Base-by-base conservation (phyloP, 306 rosid species). In the Trifolium fragiferum region DNA sequence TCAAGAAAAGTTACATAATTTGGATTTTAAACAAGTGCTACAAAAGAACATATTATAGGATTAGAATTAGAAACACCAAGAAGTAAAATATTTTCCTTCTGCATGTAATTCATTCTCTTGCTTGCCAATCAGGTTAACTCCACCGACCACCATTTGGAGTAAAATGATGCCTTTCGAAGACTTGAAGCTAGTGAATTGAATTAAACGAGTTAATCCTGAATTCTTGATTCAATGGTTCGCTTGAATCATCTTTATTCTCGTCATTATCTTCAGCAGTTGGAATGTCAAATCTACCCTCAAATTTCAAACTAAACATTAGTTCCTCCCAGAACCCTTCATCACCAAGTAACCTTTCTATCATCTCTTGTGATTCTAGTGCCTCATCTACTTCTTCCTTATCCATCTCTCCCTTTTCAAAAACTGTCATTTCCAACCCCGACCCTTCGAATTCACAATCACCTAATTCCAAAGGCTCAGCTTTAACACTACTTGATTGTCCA, bases 371-470 rank as follows among this genome's bases (percentile, higher is more conserved):
- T 58, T 23, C 64, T 58, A 58, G 35, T 23, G 37, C 33, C 37
- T 25, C 37, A 2, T n/a, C 10, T 23, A 21, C 10, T 21, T 57
- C 33, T 18, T 74, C 91, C 11, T 12, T 50, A 8, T 79, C 93
- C 21, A 62, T 58, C 53, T 72, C 74, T 10, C 73, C 85, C 70
- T 76, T 84, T 60, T 89, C 92, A 14, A 84, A 80, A 30, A 93
- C 96, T 68, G 86, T 96, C 80, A 93, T 93, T 81, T 90, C 98
- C 37, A 93, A 80, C 88, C 90, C 97, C n/a, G 98, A 84, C 50
- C 83, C 82, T 43, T 73, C 90, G 75, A 76, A 84, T 14, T 75
- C 86, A 47, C 40, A 61, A 20, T 82, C 85, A 18, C 80, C 76
- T 60, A 43, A 37, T 53, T 93, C 93, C 27, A 75, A 73, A n/a